Evolutionary conservation across 345 rosid species (phyloP), one percentile per base, ranked within the genome.

Genomic region (Sapria himalayana): DNA sequence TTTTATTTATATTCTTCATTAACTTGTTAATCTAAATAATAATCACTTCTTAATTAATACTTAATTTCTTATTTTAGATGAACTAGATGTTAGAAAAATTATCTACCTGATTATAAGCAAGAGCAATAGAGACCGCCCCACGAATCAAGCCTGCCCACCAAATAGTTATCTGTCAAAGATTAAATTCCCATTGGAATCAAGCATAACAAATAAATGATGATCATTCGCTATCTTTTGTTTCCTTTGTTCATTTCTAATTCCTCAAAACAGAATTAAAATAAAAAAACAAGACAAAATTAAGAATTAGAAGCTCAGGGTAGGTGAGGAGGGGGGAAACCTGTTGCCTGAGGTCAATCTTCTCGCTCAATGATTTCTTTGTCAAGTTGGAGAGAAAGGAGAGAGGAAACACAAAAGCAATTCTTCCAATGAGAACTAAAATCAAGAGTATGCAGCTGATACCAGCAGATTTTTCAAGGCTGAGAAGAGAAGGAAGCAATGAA

Each of bases 121-220:
- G 98, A 34, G 98, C 98, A 80, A 89, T 70, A 3, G 98, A 89
- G 25, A 89, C 94, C 44, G 93, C 82, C 27, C 93, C 93, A 11
- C 97, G 94, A 92, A 81, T 86, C 15, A 86, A 74, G 50, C 97
- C 97, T 19, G 97, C 94, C 97, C 97, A 81, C 97, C 97, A 86
- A 54, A 86, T 78, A 31, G 73, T 70, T 43, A 74, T 58, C 91
- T 78, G 69, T 50, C 51, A 57, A 47, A 45, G 5, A 43, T n/a
- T n/a, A n/a, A n/a, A n/a, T n/a, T n/a, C n/a, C n/a, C n/a, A n/a
- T n/a, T n/a, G n/a, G n/a, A n/a, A n/a, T n/a, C n/a, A n/a, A n/a
- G n/a, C n/a, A n/a, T n/a, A n/a, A n/a, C n/a, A n/a, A n/a, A n/a
- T n/a, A n/a, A n/a, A n/a, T n/a, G n/a, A n/a, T n/a, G n/a, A n/a